Evolutionary conservation across 805 yeast genomes (phyloP), one percentile per base, ranked within the genome.

Genomic region (Kluyveromyces siamensis): DNA sequence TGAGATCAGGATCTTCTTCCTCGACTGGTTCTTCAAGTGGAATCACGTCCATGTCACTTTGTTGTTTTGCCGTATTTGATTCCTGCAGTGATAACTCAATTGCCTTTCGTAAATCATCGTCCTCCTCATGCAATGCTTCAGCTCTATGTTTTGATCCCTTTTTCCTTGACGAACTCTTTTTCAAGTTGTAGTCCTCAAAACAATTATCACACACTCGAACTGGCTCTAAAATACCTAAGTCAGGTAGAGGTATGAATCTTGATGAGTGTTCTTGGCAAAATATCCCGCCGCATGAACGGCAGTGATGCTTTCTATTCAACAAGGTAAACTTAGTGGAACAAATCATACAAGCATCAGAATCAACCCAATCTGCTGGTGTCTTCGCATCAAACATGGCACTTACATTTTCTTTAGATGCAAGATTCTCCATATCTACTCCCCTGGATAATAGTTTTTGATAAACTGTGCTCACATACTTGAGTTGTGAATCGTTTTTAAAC

Each of bases 311-410:
- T 60, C 99, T 76, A 63, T 87, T 89, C 51, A 90, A 70, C 62
- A 91, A 76, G 1, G 93, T 73, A 61, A 93, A 93, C 14, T 82
- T 70, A 40, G 74, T 79, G 46, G 95, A 88, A 56, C 97, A 88
- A 48, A 87, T 80, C 97, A 93, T 90, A 66, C 99, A 93, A 3
- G 87, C 87, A 57, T 88, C 96, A 10, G 90, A 84, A 60, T 93
- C 99, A 19, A 86, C 83, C 99, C 99, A 93, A 57, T 89, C 97
- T 0, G 99, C 98, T 1, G 99, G 97, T 5, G 90, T 90, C 52
- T 81, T 84, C 1, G 96, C 79, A 58, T 91, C 97, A 44, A 91
- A 79, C 63, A 90, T 80, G 5, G 75, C 72, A 36, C 72, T 58
- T 21, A 69, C 65, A 43, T 76, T 67, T 14, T 53, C 62, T 9